Conservation (phyloP, 75 land plant species). For the Ceratopteris richardii region DNA sequence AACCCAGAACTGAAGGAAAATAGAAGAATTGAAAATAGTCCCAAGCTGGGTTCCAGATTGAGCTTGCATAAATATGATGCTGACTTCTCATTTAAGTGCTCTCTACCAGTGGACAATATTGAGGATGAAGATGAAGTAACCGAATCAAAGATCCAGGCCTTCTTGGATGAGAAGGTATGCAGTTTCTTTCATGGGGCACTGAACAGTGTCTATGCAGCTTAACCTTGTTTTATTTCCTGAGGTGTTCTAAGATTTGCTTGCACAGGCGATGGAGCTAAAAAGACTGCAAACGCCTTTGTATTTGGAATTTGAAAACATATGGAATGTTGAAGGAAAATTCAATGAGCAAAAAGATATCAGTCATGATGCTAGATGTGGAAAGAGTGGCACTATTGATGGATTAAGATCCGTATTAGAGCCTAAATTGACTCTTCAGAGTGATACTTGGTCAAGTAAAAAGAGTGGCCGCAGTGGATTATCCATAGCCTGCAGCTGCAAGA, state of each 20-base stretch:
- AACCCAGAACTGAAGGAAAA: background rate
- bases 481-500: background rate
- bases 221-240: background rate
- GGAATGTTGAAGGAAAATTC: slow-evolving; percentile 15
- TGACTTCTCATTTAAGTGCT: slow-evolving; percentile 41
- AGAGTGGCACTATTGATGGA: no score
- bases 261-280: slow-evolving; percentile 72
- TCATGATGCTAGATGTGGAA: background rate
- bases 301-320: slow-evolving; percentile 57
- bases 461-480: background rate
- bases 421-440: background rate
- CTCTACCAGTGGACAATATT: slow-evolving; percentile 10
- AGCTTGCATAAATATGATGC: slow-evolving; percentile 19
- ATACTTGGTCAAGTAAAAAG: background rate
- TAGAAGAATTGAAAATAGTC: slow-evolving; percentile 24
- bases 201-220: background rate
- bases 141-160: slow-evolving; percentile 78
- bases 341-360: background rate
- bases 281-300: slow-evolving; percentile 85
- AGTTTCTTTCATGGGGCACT: background rate
- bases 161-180: slow-evolving; percentile 84
- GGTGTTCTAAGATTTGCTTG: background rate
- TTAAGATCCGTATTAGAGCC: no score
- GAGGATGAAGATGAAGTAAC: slow-evolving; percentile 96
- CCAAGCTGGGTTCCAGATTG: slow-evolving; percentile 24